phyloP scores from a whole-genome alignment of 2,329 filamentous ascomycete genomes.

The Lasiodiplodia sp. region DNA sequence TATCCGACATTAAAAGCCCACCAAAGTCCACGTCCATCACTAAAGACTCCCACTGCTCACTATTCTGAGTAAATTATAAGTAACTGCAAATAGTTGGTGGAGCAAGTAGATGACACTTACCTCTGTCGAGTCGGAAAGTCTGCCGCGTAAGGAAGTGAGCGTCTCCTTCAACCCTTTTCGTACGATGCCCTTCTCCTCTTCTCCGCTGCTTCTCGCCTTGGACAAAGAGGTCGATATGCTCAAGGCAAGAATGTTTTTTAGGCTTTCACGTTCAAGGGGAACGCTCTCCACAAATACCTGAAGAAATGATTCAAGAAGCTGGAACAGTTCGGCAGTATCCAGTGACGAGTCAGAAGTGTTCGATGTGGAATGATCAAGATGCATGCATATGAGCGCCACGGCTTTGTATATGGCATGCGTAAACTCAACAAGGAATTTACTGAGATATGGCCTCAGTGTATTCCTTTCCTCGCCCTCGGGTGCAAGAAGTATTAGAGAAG shows the following conservation, averaged over 20 bases:
- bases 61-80: not conserved
- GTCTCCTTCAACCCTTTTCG: conserved; percentile 1
- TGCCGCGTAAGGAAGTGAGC: not conserved
- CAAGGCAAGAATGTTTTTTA: conserved; percentile 6
- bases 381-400: not conserved
- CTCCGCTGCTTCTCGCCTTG: not conserved
- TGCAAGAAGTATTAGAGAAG: not conserved
- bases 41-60: no score
- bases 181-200: not conserved
- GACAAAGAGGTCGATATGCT: not conserved
- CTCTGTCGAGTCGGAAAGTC: not conserved
- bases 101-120: not conserved
- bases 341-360: not conserved
- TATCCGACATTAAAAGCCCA: not conserved
- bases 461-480: not conserved
- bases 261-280: not conserved
- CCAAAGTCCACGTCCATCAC: no score
- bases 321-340: not conserved
- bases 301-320: not conserved
- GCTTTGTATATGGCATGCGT: conserved; percentile 2
- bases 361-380: not conserved
- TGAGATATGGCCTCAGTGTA: not conserved
- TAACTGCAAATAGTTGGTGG: not conserved
- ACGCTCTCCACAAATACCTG: not conserved
- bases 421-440: not conserved